Evolutionary conservation across 345 rosid genomes (phyloP).

Genomic region (Excoecaria cochinchinensis): DNA sequence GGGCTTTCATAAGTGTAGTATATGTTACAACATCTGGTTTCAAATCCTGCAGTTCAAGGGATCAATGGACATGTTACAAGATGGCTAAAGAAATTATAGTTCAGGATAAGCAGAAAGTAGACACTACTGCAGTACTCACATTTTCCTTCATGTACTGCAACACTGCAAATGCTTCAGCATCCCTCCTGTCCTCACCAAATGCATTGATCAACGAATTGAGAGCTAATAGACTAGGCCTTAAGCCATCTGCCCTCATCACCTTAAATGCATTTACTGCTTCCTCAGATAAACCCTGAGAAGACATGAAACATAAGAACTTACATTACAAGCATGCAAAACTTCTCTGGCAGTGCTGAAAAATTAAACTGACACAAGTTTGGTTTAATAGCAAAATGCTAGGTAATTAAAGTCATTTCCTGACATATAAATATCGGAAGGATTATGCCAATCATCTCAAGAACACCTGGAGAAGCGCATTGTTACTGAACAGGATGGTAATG

Average conservation of each 20-base stretch:
- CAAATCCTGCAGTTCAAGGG: constrained; percentile 56
- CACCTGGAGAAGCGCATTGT: not conserved
- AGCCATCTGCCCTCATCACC: constrained; percentile 84
- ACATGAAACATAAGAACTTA: constrained; percentile 3
- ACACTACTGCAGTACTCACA: constrained; percentile 34
- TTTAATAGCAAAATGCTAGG: not conserved
- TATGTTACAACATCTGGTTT: constrained; percentile 94
- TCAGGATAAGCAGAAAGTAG: not conserved
- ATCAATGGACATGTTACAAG: constrained; percentile 26
- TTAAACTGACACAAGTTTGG: not conserved
- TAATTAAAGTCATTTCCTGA: not conserved
- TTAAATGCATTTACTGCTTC: constrained; percentile 83
- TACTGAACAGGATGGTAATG: not conserved
- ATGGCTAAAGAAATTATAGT: constrained; percentile 10
- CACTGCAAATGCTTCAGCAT: constrained; percentile 86
- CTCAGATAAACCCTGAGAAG: constrained; percentile 87
- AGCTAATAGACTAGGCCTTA: constrained; percentile 78
- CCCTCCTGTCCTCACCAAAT: constrained; percentile 93
- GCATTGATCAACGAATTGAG: constrained; percentile 94
- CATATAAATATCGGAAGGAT: not conserved
- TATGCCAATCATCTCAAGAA: not conserved
- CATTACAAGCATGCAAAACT: not conserved
- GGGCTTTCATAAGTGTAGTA: constrained; percentile 92
- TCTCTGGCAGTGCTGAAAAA: not conserved
- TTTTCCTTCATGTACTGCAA: constrained; percentile 93